Evolutionary conservation across 1,284 basidiomycete genomes (phyloP), one percentile per base, ranked within the genome.

Genomic region (Boletus sp.): DNA sequence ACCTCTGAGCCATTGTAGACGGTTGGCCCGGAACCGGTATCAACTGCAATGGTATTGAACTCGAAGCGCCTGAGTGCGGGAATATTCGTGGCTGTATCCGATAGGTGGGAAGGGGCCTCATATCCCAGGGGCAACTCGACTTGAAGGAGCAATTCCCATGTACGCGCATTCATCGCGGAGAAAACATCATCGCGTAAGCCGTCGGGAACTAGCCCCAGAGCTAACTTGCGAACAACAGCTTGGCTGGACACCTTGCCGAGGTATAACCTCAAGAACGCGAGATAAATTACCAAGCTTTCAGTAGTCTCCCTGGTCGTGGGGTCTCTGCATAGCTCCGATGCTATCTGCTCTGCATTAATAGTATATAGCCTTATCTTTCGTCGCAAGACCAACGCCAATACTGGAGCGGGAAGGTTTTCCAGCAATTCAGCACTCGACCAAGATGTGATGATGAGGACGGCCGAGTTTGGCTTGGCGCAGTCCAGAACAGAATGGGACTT

Each of bases 181-280:
- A 89, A 73, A 20, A 77, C 61, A 42, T 83, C 66, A 15, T 77
- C 80, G 35, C 77, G 71, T 12, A 85, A 65, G 15, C 62, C 59
- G 29, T 78, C 75, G 18, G 78, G 44, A 78, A 56, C 81, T 73
- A 20, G 69, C 1, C 66, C 70, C 24, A 73, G 73, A 2, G 82
- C 82, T 27, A 89, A 67, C 66, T 80, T 80, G 41, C 80, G 67
- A 13, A 91, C 77, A 7, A 79, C 70, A 0, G 73, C 68, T 65
- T 85, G 80, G 15, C 76, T 83, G 1, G 87, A 88, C 2, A 75
- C 74, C 33, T 77, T 70, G 12, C 88, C 89, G 22, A 92, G 77
- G 72, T 91, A 92, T 45, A 92, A 74, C 49, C 88, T 78, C 62
- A 92, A 68, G 73, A 92, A 87, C 1, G 86, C 83, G 15, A 91